A percentile compares a stretch with the other conserved stretches of the same genome.
These are phyloP conservation scores for Pseudoneurospora amorphoporcata DNA, from an alignment of 495 filamentous ascomycete genomes.

Conservation along the genomic window DNA sequence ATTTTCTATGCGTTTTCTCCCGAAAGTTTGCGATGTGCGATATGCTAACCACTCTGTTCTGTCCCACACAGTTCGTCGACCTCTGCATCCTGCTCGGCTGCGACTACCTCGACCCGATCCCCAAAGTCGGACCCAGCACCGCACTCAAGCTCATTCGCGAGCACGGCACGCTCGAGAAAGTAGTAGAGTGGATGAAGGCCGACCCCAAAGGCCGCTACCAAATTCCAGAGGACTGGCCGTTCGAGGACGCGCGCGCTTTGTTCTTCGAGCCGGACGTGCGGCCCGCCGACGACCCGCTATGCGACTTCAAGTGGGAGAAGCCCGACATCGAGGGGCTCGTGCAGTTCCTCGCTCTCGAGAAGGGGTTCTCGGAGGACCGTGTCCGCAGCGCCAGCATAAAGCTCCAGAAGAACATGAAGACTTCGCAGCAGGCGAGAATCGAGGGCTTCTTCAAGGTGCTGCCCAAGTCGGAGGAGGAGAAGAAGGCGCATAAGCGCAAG, in stretches of 20 bases:
- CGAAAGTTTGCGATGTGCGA: background rate
- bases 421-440: conserved; percentile 77
- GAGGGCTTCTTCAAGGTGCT: conserved; percentile 96
- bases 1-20: background rate
- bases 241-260: conserved; percentile 77
- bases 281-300: conserved; percentile 72
- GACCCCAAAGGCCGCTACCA: conserved; percentile 65
- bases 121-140: conserved; percentile 82
- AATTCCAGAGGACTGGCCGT: conserved; percentile 90
- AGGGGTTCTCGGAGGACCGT: conserved; percentile 92
- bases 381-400: conserved; percentile 67
- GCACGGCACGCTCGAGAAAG: conserved; percentile 74
- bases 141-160: conserved; percentile 90
- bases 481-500: conserved; percentile 79
- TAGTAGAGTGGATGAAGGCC: conserved; percentile 60
- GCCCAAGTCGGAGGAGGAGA: conserved; percentile 77
- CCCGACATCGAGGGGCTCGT: conserved; percentile 84
- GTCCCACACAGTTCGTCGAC: conserved; percentile 67
- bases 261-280: conserved; percentile 86
- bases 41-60: background rate
- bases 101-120: conserved; percentile 94
- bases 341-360: conserved; percentile 81
- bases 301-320: conserved; percentile 95
- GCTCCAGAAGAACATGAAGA: conserved; percentile 80
- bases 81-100: conserved; percentile 96